phyloP scores from a whole-genome alignment of 805 yeast species.

The Sugiyamaella qingdaonensis region DNA sequence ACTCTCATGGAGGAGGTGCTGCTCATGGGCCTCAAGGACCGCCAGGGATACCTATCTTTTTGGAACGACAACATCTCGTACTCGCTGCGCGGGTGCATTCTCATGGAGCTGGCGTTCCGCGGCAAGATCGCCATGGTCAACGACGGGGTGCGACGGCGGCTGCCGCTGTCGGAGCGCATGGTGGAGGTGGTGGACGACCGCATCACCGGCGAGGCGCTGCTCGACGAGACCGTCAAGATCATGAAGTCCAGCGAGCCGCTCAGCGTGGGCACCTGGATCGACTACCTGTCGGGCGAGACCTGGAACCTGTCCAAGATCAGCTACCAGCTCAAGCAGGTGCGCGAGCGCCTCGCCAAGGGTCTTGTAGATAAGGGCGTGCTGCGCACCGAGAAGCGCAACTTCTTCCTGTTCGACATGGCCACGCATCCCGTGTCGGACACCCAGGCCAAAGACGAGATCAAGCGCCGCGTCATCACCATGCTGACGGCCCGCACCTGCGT shows the following conservation, averaged over 20 bases:
- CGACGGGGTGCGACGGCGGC: conserved; percentile 87
- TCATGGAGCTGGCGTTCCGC: conserved; percentile 87
- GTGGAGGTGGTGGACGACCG: conserved; percentile 81
- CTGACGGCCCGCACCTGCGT: conserved; percentile 69
- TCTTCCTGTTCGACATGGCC: conserved; percentile 95
- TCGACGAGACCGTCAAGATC: conserved; percentile 88
- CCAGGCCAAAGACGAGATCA: conserved; percentile 75
- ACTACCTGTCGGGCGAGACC: conserved; percentile 85
- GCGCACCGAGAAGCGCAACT: conserved; percentile 93
- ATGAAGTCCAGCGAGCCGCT: conserved; percentile 82
- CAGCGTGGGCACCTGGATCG: conserved; percentile 88
- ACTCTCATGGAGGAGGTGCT: conserved; percentile 97
- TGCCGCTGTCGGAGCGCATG: conserved; percentile 81
- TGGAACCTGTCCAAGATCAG: conserved; percentile 94
- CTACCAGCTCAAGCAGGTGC: conserved; percentile 93
- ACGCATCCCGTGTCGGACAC: conserved; percentile 94
- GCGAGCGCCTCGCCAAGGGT: conserved; percentile 95
- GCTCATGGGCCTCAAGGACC: conserved; percentile 87
- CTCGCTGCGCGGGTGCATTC: conserved; percentile 89
- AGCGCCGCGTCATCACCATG: conserved; percentile 63
- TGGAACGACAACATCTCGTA: conserved; percentile 98
- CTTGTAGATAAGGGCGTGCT: conserved; percentile 94
- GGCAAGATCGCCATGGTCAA: conserved; percentile 84
- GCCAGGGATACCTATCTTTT: conserved; percentile 92
- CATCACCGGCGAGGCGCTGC: conserved; percentile 89